phyloP scores from a whole-genome alignment of 768 basidiomycete genomes.

The Boletus bicolor region DNA sequence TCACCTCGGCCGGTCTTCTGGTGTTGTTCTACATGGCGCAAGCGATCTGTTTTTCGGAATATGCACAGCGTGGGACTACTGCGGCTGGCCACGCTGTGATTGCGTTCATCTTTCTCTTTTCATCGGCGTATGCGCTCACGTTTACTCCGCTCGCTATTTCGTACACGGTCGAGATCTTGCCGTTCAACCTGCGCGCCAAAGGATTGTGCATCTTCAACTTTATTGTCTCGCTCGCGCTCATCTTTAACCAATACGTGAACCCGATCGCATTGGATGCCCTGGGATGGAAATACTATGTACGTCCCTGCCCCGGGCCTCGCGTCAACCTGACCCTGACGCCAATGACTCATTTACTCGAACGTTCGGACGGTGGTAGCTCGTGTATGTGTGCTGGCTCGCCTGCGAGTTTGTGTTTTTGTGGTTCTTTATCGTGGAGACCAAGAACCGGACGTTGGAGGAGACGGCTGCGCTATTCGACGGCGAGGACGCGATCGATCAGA shows the following conservation, averaged over 20 bases:
- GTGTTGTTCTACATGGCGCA: constrained; percentile 62
- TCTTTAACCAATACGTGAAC: constrained; percentile 80
- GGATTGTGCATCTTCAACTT: constrained; percentile 78
- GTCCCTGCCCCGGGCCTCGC: neutral
- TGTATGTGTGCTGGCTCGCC: constrained; percentile 22
- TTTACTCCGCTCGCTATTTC: constrained; percentile 70
- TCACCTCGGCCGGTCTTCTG: constrained; percentile 58
- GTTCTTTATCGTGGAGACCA: constrained; percentile 21
- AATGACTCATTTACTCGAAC: neutral
- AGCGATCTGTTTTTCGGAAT: constrained; percentile 62
- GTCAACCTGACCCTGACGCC: neutral
- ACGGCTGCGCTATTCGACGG: constrained; percentile 72
- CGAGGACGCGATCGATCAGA: constrained; percentile 31
- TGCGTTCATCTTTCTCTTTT: constrained; percentile 58
- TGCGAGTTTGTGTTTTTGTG: constrained; percentile 11
- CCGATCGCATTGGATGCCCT: constrained; percentile 61
- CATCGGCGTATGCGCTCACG: constrained; percentile 58
- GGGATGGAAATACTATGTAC: constrained; percentile 48
- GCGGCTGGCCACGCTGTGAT: constrained; percentile 49
- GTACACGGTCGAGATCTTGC: constrained; percentile 75
- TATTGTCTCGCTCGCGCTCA: constrained; percentile 58
- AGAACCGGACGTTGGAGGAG: constrained; percentile 60
- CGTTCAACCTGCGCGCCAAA: constrained; percentile 75
- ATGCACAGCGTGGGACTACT: constrained; percentile 38
- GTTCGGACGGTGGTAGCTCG: constrained; percentile 2